A percentile compares a stretch with the other conserved stretches of the same genome.
phyloP scores from a whole-genome alignment of 768 basidiomycete species.

The Agaricus sinodeliciosus region DNA sequence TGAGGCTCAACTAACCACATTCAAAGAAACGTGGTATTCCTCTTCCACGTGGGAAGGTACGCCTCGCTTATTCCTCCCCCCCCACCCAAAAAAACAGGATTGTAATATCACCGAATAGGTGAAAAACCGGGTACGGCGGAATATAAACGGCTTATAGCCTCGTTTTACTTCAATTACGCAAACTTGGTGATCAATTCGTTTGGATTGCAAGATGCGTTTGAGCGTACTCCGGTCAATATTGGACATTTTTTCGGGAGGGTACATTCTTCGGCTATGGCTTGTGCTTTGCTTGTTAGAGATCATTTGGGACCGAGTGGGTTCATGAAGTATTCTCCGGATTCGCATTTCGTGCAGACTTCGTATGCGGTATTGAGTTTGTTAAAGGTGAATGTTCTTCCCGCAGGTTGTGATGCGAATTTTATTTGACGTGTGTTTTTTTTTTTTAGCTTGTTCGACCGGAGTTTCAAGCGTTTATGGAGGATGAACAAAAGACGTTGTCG shows the following conservation, averaged over 20 bases:
- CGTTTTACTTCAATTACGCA: constrained; percentile 82
- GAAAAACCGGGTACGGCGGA: constrained; percentile 20
- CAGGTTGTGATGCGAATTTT: background rate
- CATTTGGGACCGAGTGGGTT: constrained; percentile 70
- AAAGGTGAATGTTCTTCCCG: constrained; percentile 50
- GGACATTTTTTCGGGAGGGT: constrained; percentile 82
- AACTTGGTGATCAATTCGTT: constrained; percentile 92
- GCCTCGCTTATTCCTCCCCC: constrained; percentile 12
- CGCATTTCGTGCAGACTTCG: constrained; percentile 85
- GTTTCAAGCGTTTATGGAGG: constrained; percentile 68
- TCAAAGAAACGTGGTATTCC: constrained; percentile 51
- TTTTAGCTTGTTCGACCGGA: constrained; percentile 74
- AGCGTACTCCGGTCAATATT: constrained; percentile 63
- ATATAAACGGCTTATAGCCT: constrained; percentile 47
- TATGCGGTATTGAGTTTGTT: constrained; percentile 90
- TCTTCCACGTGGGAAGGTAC: constrained; percentile 23
- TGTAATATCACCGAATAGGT: constrained; percentile 17
- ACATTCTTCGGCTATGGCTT: constrained; percentile 63
- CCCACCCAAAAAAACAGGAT: background rate
- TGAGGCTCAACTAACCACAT: constrained; percentile 64
- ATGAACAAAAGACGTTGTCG: constrained; percentile 63
- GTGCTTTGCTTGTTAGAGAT: constrained; percentile 70
- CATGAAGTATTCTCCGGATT: constrained; percentile 83
- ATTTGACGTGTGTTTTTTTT: constrained; percentile 5
- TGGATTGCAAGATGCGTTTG: constrained; percentile 93